A percentile compares a stretch with the other conserved stretches of the same genome.
phyloP scores from a whole-genome alignment of 164 flowering plant genomes.

The Vitis rotundifolia region DNA sequence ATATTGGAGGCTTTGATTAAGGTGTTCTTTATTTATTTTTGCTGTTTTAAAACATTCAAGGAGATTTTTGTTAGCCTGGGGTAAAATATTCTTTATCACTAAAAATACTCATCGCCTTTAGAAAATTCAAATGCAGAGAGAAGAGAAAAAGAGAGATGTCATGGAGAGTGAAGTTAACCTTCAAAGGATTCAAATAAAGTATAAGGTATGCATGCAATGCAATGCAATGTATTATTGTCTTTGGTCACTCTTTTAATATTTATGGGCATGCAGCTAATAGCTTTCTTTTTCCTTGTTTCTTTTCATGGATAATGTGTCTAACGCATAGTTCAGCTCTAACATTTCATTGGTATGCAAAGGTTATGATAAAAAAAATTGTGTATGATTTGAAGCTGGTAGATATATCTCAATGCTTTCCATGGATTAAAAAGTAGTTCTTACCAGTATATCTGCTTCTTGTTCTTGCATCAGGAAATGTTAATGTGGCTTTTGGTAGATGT shows the following conservation, averaged over 20 bases:
- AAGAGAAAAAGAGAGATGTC: slow-evolving; percentile 93
- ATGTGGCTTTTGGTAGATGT: too few species aligned
- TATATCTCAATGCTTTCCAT: too few species aligned
- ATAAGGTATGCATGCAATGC: slow-evolving; percentile 50
- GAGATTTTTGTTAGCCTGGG: not conserved
- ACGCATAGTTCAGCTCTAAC: not conserved
- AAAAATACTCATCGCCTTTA: slow-evolving; percentile 9
- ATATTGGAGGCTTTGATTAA: slow-evolving; percentile 80
- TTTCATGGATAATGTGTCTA: not conserved
- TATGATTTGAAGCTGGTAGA: too few species aligned
- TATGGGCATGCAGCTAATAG: not conserved
- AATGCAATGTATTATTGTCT: not conserved
- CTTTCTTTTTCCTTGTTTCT: not conserved
- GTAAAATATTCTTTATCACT: too few species aligned
- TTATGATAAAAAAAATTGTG: not conserved
- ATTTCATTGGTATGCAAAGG: not conserved
- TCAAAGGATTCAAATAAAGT: slow-evolving; percentile 83
- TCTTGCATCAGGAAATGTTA: too few species aligned
- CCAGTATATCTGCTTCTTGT: too few species aligned
- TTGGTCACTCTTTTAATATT: not conserved
- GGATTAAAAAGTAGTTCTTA: too few species aligned
- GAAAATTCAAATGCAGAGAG: slow-evolving; percentile 60
- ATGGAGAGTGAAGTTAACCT: slow-evolving; percentile 88
- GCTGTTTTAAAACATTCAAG: not conserved
- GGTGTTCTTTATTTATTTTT: slow-evolving; percentile 38